Evolutionary conservation across 2,329 filamentous ascomycete genomes (phyloP).

Genomic region (Samsoniella hepiali): DNA sequence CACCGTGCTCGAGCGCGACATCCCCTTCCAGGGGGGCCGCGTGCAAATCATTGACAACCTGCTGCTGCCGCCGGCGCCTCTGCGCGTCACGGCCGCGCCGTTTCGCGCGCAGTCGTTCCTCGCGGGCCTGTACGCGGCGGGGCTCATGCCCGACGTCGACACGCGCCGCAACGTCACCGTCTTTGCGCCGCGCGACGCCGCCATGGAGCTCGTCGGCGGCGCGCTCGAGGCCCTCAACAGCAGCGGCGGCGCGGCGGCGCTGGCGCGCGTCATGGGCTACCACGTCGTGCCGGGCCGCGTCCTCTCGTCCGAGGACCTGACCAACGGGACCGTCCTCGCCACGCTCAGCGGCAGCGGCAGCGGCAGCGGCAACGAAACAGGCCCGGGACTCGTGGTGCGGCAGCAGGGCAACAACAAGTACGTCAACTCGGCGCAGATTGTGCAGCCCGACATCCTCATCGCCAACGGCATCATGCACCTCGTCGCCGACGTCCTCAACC

Average conservation of each 20-base stretch:
- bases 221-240: constrained; percentile 32
- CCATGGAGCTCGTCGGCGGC: constrained; percentile 56
- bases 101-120: constrained; percentile 42
- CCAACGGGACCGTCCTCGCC: constrained; percentile 29
- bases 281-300: constrained; percentile 59
- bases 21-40: constrained; percentile 46
- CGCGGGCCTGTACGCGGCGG: constrained; percentile 31
- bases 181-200: constrained; percentile 60
- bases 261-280: constrained; percentile 57
- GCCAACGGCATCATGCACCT: constrained; percentile 58
- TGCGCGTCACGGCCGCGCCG: constrained; percentile 50
- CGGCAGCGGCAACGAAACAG: constrained; percentile 22
- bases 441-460: constrained; percentile 51
- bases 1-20: constrained; percentile 41
- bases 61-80: constrained; percentile 44
- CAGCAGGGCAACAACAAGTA: constrained; percentile 44
- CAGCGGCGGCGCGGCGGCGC: constrained; percentile 36
- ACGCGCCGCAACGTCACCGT: constrained; percentile 51
- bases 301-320: constrained; percentile 45
- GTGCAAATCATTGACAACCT: constrained; percentile 53
- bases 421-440: constrained; percentile 52
- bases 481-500: constrained; percentile 52
- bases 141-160: constrained; percentile 41
- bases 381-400: constrained; percentile 37
- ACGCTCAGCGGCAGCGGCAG: constrained; percentile 44